Conservation (phyloP, 805 yeast genomes). For the Candida ulmi region DNA sequence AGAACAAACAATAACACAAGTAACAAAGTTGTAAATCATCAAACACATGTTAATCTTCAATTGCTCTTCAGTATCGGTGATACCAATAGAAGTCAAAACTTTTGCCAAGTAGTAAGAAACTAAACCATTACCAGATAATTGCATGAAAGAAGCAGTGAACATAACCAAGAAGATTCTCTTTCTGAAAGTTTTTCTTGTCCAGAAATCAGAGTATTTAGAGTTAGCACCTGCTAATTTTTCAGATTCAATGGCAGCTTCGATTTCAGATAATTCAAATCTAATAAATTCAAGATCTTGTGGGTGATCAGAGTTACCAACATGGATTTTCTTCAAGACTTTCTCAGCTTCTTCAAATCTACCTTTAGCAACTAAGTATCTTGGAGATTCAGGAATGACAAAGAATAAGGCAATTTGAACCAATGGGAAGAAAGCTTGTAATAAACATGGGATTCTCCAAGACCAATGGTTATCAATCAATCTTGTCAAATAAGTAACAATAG, state of each 20-base stretch:
- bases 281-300: slow-evolving; percentile 20
- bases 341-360: slow-evolving; percentile 40
- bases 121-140: slow-evolving; percentile 45
- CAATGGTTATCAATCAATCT: slow-evolving; percentile 23
- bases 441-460: slow-evolving; percentile 52
- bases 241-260: slow-evolving; percentile 32
- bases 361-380: slow-evolving; percentile 37
- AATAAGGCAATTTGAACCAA: slow-evolving; percentile 31
- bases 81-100: slow-evolving; percentile 49
- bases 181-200: slow-evolving; percentile 27
- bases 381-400: slow-evolving; percentile 43
- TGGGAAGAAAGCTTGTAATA: slow-evolving; percentile 44
- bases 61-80: slow-evolving; percentile 37
- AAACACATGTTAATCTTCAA: slow-evolving; percentile 43
- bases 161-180: slow-evolving; percentile 33
- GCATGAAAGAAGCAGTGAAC: slow-evolving; percentile 33
- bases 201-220: slow-evolving; percentile 33
- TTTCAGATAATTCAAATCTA: slow-evolving; percentile 35
- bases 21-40: slow-evolving; percentile 37
- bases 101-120: slow-evolving; percentile 44
- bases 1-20: slow-evolving; percentile 22
- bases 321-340: slow-evolving; percentile 30
- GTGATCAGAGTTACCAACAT: slow-evolving; percentile 29
- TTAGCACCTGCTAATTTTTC: slow-evolving; percentile 29
- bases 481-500: slow-evolving; percentile 21